phyloP scores from a whole-genome alignment of 805 yeast species.

The Lipomyces sp. region DNA sequence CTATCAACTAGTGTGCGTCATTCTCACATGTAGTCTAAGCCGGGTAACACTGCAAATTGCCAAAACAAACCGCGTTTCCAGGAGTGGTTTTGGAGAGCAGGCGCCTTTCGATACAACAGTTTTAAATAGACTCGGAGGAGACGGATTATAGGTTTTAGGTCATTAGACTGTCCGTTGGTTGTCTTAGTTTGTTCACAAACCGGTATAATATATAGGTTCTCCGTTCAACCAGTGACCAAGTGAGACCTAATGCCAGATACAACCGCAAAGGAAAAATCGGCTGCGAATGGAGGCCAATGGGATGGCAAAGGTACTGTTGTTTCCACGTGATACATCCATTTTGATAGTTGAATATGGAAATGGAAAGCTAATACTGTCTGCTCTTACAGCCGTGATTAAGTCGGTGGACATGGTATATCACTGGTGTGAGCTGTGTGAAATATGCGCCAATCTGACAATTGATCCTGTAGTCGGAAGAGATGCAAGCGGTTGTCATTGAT shows the following conservation, averaged over 20 bases:
- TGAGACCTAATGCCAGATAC: constrained; percentile 12
- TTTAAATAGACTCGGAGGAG: no score
- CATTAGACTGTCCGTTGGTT: background rate
- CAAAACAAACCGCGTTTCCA: no score
- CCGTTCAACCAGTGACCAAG: background rate
- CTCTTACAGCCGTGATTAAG: constrained; percentile 40
- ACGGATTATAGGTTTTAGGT: no score
- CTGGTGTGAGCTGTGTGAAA: background rate
- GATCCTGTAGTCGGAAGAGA: constrained; percentile 39
- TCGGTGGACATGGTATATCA: constrained; percentile 46
- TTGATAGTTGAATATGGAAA: background rate
- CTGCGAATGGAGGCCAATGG: constrained; percentile 23
- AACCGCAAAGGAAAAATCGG: constrained; percentile 6
- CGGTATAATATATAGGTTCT: background rate
- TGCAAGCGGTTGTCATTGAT: constrained; percentile 43
- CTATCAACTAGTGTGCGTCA: no score
- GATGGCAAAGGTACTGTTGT: constrained; percentile 30
- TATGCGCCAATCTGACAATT: background rate
- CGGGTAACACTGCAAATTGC: no score
- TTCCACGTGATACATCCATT: background rate
- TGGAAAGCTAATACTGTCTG: background rate
- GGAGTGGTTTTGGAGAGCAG: no score
- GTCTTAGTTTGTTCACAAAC: background rate
- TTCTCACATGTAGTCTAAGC: no score
- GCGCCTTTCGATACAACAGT: no score